Evolutionary conservation across 75 land plant species (phyloP).

Genomic region (Cunninghamia lanceolata): DNA sequence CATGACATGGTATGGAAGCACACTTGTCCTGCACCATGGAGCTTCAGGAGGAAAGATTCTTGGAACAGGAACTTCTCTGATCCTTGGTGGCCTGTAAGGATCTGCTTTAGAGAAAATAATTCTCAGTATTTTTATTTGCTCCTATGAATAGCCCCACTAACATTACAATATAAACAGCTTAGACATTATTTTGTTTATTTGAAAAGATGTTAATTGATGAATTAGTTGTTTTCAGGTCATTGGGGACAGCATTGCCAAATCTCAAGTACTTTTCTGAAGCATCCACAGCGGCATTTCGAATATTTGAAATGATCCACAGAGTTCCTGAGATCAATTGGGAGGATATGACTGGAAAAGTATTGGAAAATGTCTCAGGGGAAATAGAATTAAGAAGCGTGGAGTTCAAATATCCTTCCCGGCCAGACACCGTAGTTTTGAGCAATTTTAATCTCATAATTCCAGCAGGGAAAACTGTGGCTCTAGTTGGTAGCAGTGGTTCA

Average conservation of each 20-base stretch:
- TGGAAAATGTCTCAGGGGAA: slow-evolving; percentile 43
- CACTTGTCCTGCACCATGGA: slow-evolving; percentile 46
- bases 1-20: slow-evolving; percentile 62
- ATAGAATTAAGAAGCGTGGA: slow-evolving; percentile 37
- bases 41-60: slow-evolving; percentile 60
- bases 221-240: slow-evolving; percentile 24
- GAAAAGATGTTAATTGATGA: not conserved
- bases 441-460: slow-evolving; percentile 34
- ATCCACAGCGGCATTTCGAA: slow-evolving; percentile 46
- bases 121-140: not conserved
- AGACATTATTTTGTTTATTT: not conserved
- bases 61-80: slow-evolving; percentile 43
- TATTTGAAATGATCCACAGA: slow-evolving; percentile 53
- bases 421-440: slow-evolving; percentile 24
- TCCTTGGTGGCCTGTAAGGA: slow-evolving; percentile 68
- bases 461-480: slow-evolving; percentile 49
- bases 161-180: not conserved
- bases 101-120: not conserved
- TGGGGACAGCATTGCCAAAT: slow-evolving; percentile 65
- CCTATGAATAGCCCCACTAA: too few relatives aligned
- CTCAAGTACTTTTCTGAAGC: slow-evolving; percentile 77
- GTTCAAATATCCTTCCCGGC: slow-evolving; percentile 48
- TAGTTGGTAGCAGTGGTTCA: slow-evolving; percentile 62
- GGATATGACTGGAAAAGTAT: slow-evolving; percentile 33
- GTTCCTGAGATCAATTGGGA: slow-evolving; percentile 78